A percentile compares a stretch with the other conserved stretches of the same genome.
Evolutionary conservation across 2,329 filamentous ascomycete species (phyloP).

Genomic region (Huntiella savannae): DNA sequence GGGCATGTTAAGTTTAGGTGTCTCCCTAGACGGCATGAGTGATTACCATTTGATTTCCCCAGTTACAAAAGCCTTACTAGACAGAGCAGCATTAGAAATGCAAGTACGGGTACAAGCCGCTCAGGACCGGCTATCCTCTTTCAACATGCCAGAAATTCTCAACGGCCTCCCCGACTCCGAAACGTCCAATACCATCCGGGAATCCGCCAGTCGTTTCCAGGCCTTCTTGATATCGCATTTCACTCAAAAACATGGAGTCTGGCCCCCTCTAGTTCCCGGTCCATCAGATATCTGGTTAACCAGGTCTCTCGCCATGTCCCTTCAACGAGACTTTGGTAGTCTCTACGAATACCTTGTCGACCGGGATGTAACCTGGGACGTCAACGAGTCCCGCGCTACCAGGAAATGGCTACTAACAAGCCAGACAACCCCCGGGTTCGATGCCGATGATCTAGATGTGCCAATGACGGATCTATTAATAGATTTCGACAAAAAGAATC

Average conservation of each 20-base stretch:
- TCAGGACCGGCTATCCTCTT: slow-evolving; percentile 39
- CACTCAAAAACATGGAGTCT: slow-evolving; percentile 33
- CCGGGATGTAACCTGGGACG: slow-evolving; percentile 46
- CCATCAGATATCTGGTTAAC: slow-evolving; percentile 37
- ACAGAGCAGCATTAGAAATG: slow-evolving; percentile 40
- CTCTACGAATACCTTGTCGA: slow-evolving; percentile 55
- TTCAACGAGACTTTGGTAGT: slow-evolving; percentile 49
- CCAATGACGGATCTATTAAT: slow-evolving; percentile 48
- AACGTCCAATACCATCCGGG: too few species aligned
- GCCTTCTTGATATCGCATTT: slow-evolving; percentile 43
- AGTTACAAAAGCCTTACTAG: slow-evolving; percentile 42
- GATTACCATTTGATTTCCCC: slow-evolving; percentile 41
- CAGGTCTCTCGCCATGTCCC: slow-evolving; percentile 31
- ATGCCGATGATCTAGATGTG: slow-evolving; percentile 32
- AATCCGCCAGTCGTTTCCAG: slow-evolving; percentile 25
- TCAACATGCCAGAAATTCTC: slow-evolving; percentile 38
- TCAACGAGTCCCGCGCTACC: slow-evolving; percentile 37
- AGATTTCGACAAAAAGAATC: slow-evolving; percentile 42
- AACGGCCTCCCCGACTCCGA: too few species aligned
- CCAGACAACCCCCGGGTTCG: slow-evolving; percentile 27
- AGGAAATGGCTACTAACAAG: slow-evolving; percentile 47
- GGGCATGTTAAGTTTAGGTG: slow-evolving; percentile 29
- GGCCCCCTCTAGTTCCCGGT: slow-evolving; percentile 31
- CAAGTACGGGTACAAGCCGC: slow-evolving; percentile 42
- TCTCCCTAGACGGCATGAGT: slow-evolving; percentile 27